These are phyloP conservation scores for Trichoderma asperelloides DNA, from an alignment of 495 filamentous ascomycete species.

Conservation along the genomic window DNA sequence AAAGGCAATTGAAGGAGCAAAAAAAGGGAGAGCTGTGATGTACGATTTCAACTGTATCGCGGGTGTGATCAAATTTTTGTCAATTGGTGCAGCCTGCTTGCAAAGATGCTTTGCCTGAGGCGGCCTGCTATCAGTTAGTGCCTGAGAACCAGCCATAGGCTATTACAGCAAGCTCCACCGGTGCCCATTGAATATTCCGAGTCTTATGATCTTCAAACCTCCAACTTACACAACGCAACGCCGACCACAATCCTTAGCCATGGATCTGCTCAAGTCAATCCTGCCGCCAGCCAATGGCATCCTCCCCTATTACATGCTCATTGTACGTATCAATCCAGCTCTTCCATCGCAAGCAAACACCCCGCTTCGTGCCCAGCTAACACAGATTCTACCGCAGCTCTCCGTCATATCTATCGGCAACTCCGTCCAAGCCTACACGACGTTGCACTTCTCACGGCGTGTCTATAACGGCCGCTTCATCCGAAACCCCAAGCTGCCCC, in stretches of 20 bases:
- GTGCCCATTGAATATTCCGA: no score
- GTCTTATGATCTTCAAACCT: not conserved
- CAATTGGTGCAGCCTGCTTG: no score
- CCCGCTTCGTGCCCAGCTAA: not conserved
- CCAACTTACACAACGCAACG: not conserved
- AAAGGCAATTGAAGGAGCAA: no score
- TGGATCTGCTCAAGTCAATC: constrained; percentile 30
- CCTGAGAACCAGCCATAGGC: no score
- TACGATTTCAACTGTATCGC: no score
- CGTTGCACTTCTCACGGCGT: constrained; percentile 61
- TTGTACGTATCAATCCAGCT: constrained; percentile 26
- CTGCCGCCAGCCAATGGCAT: constrained; percentile 35
- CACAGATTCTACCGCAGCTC: constrained; percentile 40
- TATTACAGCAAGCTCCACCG: no score
- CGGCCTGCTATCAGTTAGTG: no score
- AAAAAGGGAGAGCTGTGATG: no score
- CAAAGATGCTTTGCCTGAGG: no score
- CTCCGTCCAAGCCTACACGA: constrained; percentile 69
- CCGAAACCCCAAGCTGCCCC: constrained; percentile 28
- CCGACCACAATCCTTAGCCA: constrained; percentile 8
- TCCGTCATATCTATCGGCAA: constrained; percentile 72
- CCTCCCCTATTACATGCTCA: constrained; percentile 38
- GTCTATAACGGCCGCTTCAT: constrained; percentile 59
- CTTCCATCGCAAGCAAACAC: not conserved
- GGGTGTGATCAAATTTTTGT: no score